Percentiles rank a stretch among this genome's conserved stretches.
Conservation (phyloP, 306 rosid genomes). For the Luffa acutangula region DNA sequence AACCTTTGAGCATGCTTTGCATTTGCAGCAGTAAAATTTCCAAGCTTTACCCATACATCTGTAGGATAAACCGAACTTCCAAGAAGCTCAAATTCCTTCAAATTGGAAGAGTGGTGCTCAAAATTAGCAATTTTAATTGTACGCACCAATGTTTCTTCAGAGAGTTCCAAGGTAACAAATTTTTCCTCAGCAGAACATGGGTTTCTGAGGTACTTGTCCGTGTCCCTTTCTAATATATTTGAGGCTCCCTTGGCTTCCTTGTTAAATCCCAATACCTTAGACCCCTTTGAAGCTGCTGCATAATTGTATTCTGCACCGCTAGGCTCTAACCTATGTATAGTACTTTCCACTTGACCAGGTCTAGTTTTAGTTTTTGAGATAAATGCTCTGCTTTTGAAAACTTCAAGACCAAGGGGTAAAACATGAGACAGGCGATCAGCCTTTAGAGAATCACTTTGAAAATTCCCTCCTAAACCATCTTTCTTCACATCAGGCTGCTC, state of each 20-base stretch:
- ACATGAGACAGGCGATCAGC: slow-evolving; percentile 36
- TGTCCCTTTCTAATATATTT: slow-evolving; percentile 65
- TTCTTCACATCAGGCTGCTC: slow-evolving; percentile 33
- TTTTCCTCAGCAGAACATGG: slow-evolving; percentile 89
- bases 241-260: slow-evolving; percentile 98
- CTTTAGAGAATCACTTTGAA: slow-evolving; percentile 38
- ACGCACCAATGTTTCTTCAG: slow-evolving; percentile 87
- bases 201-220: slow-evolving; percentile 86
- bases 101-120: slow-evolving; percentile 88
- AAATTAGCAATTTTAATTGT: slow-evolving; percentile 76
- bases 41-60: slow-evolving; percentile 68
- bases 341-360: slow-evolving; percentile 40
- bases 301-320: slow-evolving; percentile 82
- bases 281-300: slow-evolving; percentile 90
- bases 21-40: slow-evolving; percentile 73
- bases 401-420: slow-evolving; percentile 83
- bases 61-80: slow-evolving; percentile 84
- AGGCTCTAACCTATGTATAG: slow-evolving; percentile 70
- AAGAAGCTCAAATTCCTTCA: slow-evolving; percentile 62
- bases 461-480: slow-evolving; percentile 25
- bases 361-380: slow-evolving; percentile 47
- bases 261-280: slow-evolving; percentile 82
- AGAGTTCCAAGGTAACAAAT: slow-evolving; percentile 66
- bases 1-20: slow-evolving; percentile 66
- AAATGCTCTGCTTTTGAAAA: slow-evolving; percentile 75